Evolutionary conservation across 2,329 filamentous ascomycete genomes (phyloP).

Genomic region (Penicillium sclerotigenum): DNA sequence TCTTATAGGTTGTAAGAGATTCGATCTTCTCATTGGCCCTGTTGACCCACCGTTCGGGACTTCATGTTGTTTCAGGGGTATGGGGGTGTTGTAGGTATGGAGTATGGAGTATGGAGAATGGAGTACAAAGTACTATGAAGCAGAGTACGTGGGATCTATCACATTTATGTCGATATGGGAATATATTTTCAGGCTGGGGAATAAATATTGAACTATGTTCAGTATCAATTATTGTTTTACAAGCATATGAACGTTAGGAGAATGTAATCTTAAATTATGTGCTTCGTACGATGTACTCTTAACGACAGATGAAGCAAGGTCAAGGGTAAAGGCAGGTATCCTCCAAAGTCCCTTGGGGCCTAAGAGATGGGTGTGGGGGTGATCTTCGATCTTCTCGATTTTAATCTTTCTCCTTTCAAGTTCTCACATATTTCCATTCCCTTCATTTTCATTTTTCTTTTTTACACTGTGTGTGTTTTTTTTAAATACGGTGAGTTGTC

Average conservation of each 20-base stretch:
- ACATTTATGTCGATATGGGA: background rate
- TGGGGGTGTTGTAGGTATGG: background rate
- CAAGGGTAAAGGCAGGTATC: conserved; percentile 4
- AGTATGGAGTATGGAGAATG: background rate
- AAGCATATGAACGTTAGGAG: background rate
- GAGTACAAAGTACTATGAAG: background rate
- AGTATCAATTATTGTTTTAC: background rate
- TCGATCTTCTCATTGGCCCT: background rate
- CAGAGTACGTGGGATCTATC: background rate
- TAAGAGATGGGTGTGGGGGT: background rate
- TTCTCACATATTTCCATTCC: background rate
- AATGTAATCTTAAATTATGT: background rate
- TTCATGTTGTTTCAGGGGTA: background rate
- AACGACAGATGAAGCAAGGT: conserved; percentile 2
- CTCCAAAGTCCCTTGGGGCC: background rate
- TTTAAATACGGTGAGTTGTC: conserved; percentile 18
- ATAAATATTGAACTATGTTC: background rate
- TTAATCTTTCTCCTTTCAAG: conserved; percentile 5
- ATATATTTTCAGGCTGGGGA: background rate
- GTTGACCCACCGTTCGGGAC: background rate
- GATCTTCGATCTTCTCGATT: conserved; percentile 7
- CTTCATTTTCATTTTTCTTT: background rate
- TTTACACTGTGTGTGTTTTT: background rate
- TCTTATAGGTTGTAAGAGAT: background rate
- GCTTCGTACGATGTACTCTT: too few species aligned